Evolutionary conservation across 2,329 filamentous ascomycete species (phyloP), one percentile per base, ranked within the genome.

Genomic region (Epicoccum nigrum): DNA sequence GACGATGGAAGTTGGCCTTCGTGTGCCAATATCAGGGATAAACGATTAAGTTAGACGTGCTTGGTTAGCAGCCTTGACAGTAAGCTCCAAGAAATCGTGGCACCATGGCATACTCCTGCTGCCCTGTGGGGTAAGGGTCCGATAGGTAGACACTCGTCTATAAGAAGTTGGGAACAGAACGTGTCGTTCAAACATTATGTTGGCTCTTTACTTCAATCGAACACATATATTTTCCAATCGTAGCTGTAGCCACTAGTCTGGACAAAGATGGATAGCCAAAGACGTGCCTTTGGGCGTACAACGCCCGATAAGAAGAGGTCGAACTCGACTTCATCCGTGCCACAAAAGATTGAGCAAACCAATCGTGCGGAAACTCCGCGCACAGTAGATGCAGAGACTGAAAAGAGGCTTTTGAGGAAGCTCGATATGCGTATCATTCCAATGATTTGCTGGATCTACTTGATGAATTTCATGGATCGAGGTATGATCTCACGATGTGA

Each of bases 361-460:
- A 55, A 59, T 13, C 53, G 55, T 32, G 41, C 39, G 9, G 54
- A 41, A 13, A 31, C 38, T 2, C 39, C 45, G 12, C 28, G 38
- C 7, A 44, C 45, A 2, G 47, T 82, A 15, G 79, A 82, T 52
- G 71, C 74, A 1, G 70, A 62, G 16, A 77, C 76, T 45, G 80
- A 82, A 60, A 69, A 63, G 41, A 76, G 72, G 45, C 66, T 82
- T 2, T 72, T 82, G 4, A 63, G 70, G 16, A 81, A 81, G 51
- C 67, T 82, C 9, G 80, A 82, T 46, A 35, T 76, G 3, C 73
- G 73, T 3, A 76, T 82, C 42, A 74, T 77, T 4, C 80, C 79
- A 0, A 77, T 83, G 46, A 79, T 84, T 51, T 83, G 82, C 76
- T 65, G 82, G 38, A 74, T 83, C 4, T 85, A 83, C 54, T 61